Evolutionary conservation across 164 flowering plant genomes (phyloP).

Genomic region (Houttuynia cordata): DNA sequence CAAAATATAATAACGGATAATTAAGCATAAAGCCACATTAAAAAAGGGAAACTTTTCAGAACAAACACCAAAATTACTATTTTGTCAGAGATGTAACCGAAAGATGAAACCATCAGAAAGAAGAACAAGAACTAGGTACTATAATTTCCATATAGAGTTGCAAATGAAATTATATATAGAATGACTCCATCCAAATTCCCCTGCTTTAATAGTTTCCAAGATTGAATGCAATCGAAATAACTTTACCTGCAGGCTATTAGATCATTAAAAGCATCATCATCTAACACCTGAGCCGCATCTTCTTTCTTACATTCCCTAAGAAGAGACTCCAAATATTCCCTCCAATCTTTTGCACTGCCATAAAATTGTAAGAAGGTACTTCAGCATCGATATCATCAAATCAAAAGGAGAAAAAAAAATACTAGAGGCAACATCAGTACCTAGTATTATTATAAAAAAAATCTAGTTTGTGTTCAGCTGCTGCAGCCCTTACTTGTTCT

Average conservation of each 20-base stretch:
- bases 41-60: background rate
- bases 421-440: constrained; percentile 16
- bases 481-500: constrained; percentile 99
- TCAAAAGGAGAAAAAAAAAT: background rate
- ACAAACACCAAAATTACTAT: too few relatives aligned
- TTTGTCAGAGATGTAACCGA: too few relatives aligned
- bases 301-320: constrained; percentile 94
- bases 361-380: background rate
- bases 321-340: constrained; percentile 92
- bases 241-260: constrained; percentile 81
- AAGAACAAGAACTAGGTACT: too few relatives aligned
- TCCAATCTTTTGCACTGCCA: constrained; percentile 95
- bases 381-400: background rate
- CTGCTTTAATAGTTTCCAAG: too few relatives aligned
- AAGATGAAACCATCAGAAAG: too few relatives aligned
- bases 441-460: constrained; percentile 97
- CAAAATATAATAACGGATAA: background rate
- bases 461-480: constrained; percentile 97
- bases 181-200: too few relatives aligned
- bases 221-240: background rate
- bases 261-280: constrained; percentile 87
- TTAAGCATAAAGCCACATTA: constrained; percentile 1
- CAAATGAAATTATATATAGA: too few relatives aligned
- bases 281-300: constrained; percentile 82
- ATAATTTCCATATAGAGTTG: too few relatives aligned